Base-by-base conservation (phyloP, 129 eudicot species). In the Pseudognaphalium luteoalbum region DNA sequence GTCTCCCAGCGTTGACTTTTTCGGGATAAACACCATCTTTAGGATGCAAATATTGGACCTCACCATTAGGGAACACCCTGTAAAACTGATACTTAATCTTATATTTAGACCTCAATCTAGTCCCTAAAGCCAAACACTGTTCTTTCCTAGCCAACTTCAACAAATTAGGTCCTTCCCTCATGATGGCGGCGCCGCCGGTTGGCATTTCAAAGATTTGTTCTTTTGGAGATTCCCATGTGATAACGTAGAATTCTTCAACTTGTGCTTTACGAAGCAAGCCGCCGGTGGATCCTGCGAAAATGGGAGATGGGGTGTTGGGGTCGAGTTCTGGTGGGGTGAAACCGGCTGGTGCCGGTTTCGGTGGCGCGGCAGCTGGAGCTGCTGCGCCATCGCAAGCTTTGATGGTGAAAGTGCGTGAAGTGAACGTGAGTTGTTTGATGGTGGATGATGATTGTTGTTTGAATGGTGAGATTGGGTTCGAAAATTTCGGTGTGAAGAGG, bases 131-230 rank as follows among this genome's bases (percentile, higher is more conserved):
- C 81, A 94, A 76, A 71, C 98, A 94, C 91, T 94, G 98, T 25
- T 94, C 98, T 76, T 94, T 94, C 70, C 98, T 66, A 11, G 98
- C 97, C 83, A 94, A 75, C 68, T 94, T 94, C 78, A 94, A 74
- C 76, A 94, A 21, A 32, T 94, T 94, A 1, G 98, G 97, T 0
- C 98, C 98, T 76, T 94, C 86, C 34, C 98, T 82, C 98, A 94
- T 94, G 19, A 91, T 91, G 15, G 98, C 98, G 0, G 98, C 98
- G 5, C 98, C 98, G 2, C 98, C 98, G 0, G 98, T 94, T 4
- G 98, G 98, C 98, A 94, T 94, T 87, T 94, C 98, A 60, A 94
- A 94, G 67, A 93, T 85, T 71, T 93, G 98, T 39, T 93, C 97
- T 70, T 93, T 93, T 0, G 98, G 98, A 1, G 98, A 93, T 6